Evolutionary conservation across 805 yeast species (phyloP).

Genomic region (Scheffersomyces lignosus): DNA sequence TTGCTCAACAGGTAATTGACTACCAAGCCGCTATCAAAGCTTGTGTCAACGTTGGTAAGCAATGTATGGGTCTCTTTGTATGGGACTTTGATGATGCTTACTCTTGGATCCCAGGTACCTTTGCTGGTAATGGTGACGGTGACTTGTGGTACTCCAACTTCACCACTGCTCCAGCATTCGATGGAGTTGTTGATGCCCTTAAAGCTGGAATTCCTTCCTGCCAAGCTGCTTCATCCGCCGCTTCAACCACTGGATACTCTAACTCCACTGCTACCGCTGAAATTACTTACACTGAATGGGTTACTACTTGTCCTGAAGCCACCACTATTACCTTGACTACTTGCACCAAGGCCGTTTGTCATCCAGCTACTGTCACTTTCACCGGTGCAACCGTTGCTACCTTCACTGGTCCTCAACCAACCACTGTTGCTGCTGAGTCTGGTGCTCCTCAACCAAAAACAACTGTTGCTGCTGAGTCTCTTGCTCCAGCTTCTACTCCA

Average conservation of each 20-base stretch:
- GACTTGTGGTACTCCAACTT: not conserved
- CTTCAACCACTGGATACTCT: conserved; percentile 2
- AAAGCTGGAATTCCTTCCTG: not conserved
- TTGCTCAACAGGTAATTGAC: not conserved
- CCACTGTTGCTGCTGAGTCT: conserved; percentile 19
- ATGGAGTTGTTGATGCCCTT: not conserved
- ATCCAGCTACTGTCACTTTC: conserved; percentile 28
- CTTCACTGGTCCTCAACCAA: conserved; percentile 31
- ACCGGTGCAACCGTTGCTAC: conserved; percentile 32
- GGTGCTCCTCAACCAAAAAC: too few species aligned
- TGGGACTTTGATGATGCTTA: not conserved
- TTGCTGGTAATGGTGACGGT: not conserved
- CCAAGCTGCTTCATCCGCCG: conserved; percentile 3
- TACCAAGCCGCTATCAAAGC: not conserved
- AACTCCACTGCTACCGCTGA: conserved; percentile 23
- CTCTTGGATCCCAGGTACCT: not conserved
- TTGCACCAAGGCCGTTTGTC: conserved; percentile 26
- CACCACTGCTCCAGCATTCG: not conserved
- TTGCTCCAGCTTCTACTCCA: not conserved
- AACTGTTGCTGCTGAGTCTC: too few species aligned
- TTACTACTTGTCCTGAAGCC: conserved; percentile 38
- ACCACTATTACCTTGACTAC: conserved; percentile 35
- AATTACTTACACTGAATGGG: conserved; percentile 33
- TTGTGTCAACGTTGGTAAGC: not conserved
- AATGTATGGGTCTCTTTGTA: not conserved